Evolutionary conservation across 148 eudicot species (phyloP).

Genomic region (Silene latifolia): DNA sequence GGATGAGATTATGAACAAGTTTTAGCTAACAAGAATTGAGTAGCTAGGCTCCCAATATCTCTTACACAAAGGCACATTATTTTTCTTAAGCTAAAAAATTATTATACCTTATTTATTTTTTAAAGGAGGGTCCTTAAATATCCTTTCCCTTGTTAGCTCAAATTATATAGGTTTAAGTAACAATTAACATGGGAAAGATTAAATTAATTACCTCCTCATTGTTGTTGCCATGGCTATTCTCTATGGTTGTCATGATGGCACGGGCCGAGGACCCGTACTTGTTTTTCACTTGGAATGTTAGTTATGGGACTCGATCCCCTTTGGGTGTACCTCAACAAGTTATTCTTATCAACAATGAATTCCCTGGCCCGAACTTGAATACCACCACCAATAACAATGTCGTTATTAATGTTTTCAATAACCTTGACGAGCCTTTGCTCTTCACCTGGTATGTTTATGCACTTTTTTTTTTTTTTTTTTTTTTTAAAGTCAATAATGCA

Average conservation of each 20-base stretch:
- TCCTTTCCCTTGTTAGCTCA: slow-evolving; percentile 27
- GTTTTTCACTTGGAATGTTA: slow-evolving; percentile 49
- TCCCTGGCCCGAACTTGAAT: slow-evolving; percentile 60
- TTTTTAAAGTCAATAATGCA: no score
- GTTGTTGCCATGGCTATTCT: slow-evolving; percentile 29
- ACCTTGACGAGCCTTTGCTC: slow-evolving; percentile 64
- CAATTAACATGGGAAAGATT: slow-evolving; percentile 26
- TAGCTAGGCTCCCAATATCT: slow-evolving; percentile 18
- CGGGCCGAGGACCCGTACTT: slow-evolving; percentile 56
- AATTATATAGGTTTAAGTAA: neutral
- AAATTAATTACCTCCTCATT: slow-evolving; percentile 16
- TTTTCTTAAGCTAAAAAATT: neutral
- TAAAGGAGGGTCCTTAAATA: slow-evolving; percentile 12
- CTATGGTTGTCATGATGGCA: slow-evolving; percentile 33
- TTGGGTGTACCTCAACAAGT: slow-evolving; percentile 61
- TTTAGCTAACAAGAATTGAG: slow-evolving; percentile 27
- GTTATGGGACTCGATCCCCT: slow-evolving; percentile 52
- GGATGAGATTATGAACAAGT: neutral
- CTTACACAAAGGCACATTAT: neutral
- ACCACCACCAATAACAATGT: slow-evolving; percentile 58
- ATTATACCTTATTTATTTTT: neutral
- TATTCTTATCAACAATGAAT: slow-evolving; percentile 54
- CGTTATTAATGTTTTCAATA: slow-evolving; percentile 54
- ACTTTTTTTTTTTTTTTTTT: neutral
- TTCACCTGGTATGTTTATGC: slow-evolving; percentile 40